Evolutionary conservation across 805 yeast genomes (phyloP), one percentile per base, ranked within the genome.

Genomic region (Peterozyma toletana): DNA sequence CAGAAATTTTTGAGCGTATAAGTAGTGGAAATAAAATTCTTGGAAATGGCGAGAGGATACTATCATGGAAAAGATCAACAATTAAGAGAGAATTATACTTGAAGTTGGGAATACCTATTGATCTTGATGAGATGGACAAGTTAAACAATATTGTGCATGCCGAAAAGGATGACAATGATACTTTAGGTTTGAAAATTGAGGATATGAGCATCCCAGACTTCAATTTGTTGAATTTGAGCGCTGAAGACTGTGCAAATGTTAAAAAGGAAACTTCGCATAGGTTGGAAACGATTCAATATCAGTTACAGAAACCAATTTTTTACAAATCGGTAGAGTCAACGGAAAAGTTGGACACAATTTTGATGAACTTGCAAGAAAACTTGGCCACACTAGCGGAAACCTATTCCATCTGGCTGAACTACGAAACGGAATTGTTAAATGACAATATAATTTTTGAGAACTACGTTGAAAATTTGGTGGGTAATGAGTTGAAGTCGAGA

Each of bases 381-480:
- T 57, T 73, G 6, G 48, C 35, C 1, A 68, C 71, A 16, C 53
- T 77, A 29, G 53, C 51, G 18, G 55, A 51, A 3, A 63, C 77
- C 2, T 68, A 70, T 42, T 56, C 48, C 15, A 64, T 75, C 10
- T 81, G 90, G 84, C 68, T 68, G 40, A 60, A 72, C 48, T 67
- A 73, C 46, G 66, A 73, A 39, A 57, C 59, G 33, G 78, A 71
- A 9, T 62, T 81, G 15, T 66, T 66, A 45, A 73, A 70, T 37
- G 95, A 89, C 58, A 84, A 86, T 53, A 75, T 74, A 31, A 77
- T 90, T 13, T 89, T 83, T 57, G 96, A 91, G 53, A 73, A 83
- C 2, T 95, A 93, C 51, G 89, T 93, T 36, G 96, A 88, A 56
- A 89, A 87, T 53, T 66, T 90, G 52, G 86, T 90, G 13, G 97